phyloP scores from a whole-genome alignment of 768 basidiomycete species.

The Cyathus striatus region DNA sequence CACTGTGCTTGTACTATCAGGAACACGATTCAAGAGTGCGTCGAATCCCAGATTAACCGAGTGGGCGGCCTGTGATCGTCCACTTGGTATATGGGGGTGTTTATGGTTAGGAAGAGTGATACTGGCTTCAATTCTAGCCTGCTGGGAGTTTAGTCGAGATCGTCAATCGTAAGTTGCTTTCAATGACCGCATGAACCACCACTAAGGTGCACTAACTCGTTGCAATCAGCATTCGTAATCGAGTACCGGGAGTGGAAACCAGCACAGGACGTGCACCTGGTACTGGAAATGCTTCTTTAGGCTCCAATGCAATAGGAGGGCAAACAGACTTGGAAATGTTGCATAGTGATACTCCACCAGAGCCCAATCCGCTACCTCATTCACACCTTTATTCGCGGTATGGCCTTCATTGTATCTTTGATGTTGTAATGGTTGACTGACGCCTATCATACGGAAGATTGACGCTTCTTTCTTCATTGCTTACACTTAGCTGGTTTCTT shows the following conservation, averaged over 20 bases:
- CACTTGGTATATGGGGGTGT: constrained; percentile 62
- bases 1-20: constrained; percentile 42
- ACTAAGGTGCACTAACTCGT: neutral
- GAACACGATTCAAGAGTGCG: constrained; percentile 40
- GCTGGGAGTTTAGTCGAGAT: constrained; percentile 51
- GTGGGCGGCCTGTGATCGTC: constrained; percentile 59
- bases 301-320: too few relatives aligned
- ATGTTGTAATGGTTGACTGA: too few relatives aligned
- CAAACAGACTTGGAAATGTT: too few relatives aligned
- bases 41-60: constrained; percentile 36
- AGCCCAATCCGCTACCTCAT: constrained; percentile 7
- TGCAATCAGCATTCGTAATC: too few relatives aligned
- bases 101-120: constrained; percentile 57
- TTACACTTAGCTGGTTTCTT: constrained; percentile 80
- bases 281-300: too few relatives aligned
- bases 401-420: too few relatives aligned
- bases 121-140: constrained; percentile 42
- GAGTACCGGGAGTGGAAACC: too few relatives aligned
- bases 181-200: neutral
- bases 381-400: constrained; percentile 33
- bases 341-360: too few relatives aligned
- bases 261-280: too few relatives aligned
- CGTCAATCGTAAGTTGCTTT: constrained; percentile 17
- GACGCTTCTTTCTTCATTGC: constrained; percentile 58
- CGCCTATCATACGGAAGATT: too few relatives aligned